Evolutionary conservation across 2,329 filamentous ascomycete genomes (phyloP), one percentile per base, ranked within the genome.

Genomic region (Phyllosticta capitalensis): DNA sequence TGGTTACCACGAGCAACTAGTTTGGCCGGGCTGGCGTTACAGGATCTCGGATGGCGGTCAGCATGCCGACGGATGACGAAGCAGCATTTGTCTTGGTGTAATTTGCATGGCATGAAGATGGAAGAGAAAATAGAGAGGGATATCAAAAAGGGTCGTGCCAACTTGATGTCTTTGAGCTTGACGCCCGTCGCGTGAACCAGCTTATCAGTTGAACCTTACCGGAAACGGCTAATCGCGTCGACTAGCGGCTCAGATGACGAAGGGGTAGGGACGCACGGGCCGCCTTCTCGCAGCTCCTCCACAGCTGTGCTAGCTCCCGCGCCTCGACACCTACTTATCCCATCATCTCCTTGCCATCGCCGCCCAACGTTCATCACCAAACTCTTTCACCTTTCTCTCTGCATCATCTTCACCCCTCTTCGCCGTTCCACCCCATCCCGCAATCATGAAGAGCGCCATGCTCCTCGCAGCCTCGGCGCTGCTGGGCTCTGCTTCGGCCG

Each of bases 401-500:
- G 51, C 52, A 49, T 51, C 52, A 51, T 17, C 22, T 26, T 22
- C 33, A 38, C n/a, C 20, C 19, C 14, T 21, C 45, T 28, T 24
- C 52, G 10, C 24, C 38, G 9, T 24, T 52, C 38, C 48, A 55
- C 51, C 20, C 19, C 45, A 21, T 26, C 50, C 48, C 51, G 53
- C 56, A 52, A 61, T 62, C 75, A 97, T 96, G 92, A 96, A 95
- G 87, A 85, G 85, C 76, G 80, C 86, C 77, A 79, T 91, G 71
- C 76, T 96, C 72, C 81, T 90, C 74, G 87, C 90, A 73, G 85
- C 85, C 78, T 85, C 86, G 70, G 82, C 86, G 79, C 84, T 95
- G 81, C 82, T 92, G 71, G 88, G 89, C 80, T 85, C 87, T 73
- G 88, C 88, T 73, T 83, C 89, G 72, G 92, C 90, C 68, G 90